Conservation (phyloP, 208 protist species). For the Trypanosoma boissoni region DNA sequence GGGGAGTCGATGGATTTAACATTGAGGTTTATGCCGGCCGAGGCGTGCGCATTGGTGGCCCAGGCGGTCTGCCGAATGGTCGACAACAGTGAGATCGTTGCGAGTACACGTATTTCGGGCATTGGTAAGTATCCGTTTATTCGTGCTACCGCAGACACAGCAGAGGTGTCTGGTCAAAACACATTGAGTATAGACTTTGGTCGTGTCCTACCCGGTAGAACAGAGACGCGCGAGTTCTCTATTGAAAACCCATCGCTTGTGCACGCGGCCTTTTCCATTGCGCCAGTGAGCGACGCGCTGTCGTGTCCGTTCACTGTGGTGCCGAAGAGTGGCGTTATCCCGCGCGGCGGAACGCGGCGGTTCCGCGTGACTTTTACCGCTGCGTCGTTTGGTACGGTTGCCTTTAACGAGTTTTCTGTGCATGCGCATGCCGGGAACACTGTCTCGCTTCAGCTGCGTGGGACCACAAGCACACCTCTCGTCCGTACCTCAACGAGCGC, state of each 20-base stretch:
- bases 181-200: conserved; percentile 40
- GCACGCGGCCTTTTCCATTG: conserved; percentile 45
- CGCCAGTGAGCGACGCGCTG: conserved; percentile 31
- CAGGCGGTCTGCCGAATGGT: conserved; percentile 77
- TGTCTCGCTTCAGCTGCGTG: conserved; percentile 47
- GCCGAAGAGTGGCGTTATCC: conserved; percentile 36
- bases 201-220: conserved; percentile 31
- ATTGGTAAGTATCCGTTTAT: conserved; percentile 93
- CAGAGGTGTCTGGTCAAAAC: neutral
- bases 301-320: conserved; percentile 46
- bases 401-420: conserved; percentile 43
- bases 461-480: conserved; percentile 39
- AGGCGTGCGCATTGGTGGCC: conserved; percentile 73
- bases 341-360: conserved; percentile 35
- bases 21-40: conserved; percentile 61
- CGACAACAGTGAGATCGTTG: conserved; percentile 46
- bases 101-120: conserved; percentile 69
- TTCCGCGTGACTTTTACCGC: conserved; percentile 58
- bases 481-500: conserved; percentile 45
- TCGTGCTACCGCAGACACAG: neutral
- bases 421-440: conserved; percentile 59
- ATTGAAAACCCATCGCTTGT: conserved; percentile 82
- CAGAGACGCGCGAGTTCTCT: conserved; percentile 33
- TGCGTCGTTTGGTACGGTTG: conserved; percentile 28
- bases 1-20: conserved; percentile 46